These are phyloP conservation scores for Solanum medicagineum DNA, from an alignment of 257 asterid genomes.

Conservation along the genomic window DNA sequence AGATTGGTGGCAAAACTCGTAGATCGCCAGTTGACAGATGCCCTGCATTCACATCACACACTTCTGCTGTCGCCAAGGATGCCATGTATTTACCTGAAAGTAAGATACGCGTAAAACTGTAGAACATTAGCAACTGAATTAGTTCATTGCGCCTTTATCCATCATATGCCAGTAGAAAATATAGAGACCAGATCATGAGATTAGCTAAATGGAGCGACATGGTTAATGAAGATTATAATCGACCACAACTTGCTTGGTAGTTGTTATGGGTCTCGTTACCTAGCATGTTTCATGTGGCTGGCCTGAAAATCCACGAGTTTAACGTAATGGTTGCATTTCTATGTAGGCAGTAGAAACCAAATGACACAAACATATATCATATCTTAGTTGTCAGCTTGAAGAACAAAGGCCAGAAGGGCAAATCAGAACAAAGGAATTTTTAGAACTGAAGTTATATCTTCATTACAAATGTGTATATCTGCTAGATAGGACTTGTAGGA, in stretches of 20 bases:
- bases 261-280: neutral
- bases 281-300: neutral
- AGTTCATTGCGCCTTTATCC: neutral
- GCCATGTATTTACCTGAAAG: conserved; percentile 40
- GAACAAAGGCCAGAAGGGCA: neutral
- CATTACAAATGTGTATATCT: neutral
- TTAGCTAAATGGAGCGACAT: neutral
- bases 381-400: neutral
- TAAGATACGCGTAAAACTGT: neutral
- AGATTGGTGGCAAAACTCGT: conserved; percentile 63
- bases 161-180: neutral
- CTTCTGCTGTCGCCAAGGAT: conserved; percentile 68
- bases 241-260: neutral
- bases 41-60: conserved; percentile 59
- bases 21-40: conserved; percentile 50
- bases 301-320: neutral
- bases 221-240: neutral
- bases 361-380: neutral
- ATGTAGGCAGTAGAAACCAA: neutral
- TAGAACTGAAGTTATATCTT: neutral
- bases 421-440: neutral
- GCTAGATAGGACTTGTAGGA: neutral
- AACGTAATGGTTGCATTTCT: neutral
- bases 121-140: neutral
- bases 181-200: neutral